Conservation (phyloP, 257 asterid species). For the Echium plantagineum region DNA sequence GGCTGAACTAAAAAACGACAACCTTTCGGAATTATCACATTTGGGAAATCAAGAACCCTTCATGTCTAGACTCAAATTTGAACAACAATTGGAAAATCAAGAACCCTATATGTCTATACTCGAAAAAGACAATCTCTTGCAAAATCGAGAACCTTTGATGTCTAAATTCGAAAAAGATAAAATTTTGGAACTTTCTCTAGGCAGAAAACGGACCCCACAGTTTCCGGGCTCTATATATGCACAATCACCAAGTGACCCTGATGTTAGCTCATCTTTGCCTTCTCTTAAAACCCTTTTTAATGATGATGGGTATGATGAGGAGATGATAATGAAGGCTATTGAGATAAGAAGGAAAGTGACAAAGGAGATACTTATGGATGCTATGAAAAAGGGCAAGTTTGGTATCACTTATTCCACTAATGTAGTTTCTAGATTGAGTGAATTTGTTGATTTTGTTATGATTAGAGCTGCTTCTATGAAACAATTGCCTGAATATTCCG, state of each 20-base stretch:
- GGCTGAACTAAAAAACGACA: too few relatives aligned
- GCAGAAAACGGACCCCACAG: constrained; percentile 48
- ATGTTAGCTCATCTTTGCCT: not conserved
- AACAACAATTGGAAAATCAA: too few relatives aligned
- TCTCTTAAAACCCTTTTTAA: constrained; percentile 14
- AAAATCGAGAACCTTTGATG: constrained; percentile 18
- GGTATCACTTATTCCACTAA: constrained; percentile 66
- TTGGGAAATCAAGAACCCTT: too few relatives aligned
- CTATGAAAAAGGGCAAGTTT: constrained; percentile 65
- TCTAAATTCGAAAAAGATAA: constrained; percentile 39
- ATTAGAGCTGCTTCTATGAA: constrained; percentile 81
- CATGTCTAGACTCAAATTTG: too few relatives aligned
- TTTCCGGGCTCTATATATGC: constrained; percentile 73
- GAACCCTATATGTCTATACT: too few relatives aligned
- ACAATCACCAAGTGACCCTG: constrained; percentile 16
- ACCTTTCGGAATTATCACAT: too few relatives aligned
- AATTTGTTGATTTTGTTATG: constrained; percentile 72
- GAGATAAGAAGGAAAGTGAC: constrained; percentile 83
- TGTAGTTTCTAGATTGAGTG: constrained; percentile 35
- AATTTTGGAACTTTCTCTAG: constrained; percentile 45
- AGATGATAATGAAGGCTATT: constrained; percentile 74
- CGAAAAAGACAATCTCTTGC: not conserved
- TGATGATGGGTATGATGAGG: constrained; percentile 46
- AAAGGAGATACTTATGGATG: constrained; percentile 53
- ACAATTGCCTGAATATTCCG: constrained; percentile 41